These are phyloP conservation scores for Aspergillus quadrilineatus DNA, from an alignment of 2,329 filamentous ascomycete genomes.

Conservation along the genomic window DNA sequence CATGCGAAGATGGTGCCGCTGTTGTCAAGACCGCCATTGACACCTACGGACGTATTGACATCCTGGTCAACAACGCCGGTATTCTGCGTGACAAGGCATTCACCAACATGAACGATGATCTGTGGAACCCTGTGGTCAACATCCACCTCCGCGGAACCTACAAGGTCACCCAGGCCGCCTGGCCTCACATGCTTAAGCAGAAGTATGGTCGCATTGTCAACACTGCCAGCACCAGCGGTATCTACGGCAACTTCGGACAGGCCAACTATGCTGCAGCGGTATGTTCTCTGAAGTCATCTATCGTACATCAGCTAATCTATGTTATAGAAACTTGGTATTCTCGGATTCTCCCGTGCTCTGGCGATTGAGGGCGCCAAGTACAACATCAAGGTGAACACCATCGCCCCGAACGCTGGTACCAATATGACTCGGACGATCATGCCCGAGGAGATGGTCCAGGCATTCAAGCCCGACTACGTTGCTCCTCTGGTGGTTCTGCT, in stretches of 20 bases:
- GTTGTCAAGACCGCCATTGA: constrained; percentile 94
- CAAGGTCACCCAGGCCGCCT: constrained; percentile 94
- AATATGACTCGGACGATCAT: constrained; percentile 91
- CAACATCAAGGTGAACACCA: constrained; percentile 98
- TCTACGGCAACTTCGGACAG: constrained; percentile 99
- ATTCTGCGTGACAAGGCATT: constrained; percentile 98
- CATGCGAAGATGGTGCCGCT: constrained; percentile 84
- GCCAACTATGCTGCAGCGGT: constrained; percentile 92
- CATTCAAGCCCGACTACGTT: constrained; percentile 98
- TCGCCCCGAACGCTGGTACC: constrained; percentile 95
- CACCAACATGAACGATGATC: constrained; percentile 90
- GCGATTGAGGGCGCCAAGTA: constrained; percentile 93
- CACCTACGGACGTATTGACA: constrained; percentile 87
- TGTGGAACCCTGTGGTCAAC: constrained; percentile 89
- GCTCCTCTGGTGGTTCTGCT: constrained; percentile 88
- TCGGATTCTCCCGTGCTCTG: constrained; percentile 90
- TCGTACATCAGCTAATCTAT: constrained; percentile 7
- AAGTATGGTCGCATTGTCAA: constrained; percentile 97
- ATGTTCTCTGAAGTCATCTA: constrained; percentile 42
- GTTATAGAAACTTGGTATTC: constrained; percentile 77
- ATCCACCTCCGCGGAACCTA: constrained; percentile 94
- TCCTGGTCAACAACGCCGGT: constrained; percentile 96
- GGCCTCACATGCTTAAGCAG: constrained; percentile 96
- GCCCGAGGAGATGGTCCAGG: constrained; percentile 96
- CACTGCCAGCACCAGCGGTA: constrained; percentile 93